These are phyloP conservation scores for Saturnispora hagleri DNA, from an alignment of 805 yeast genomes.

Conservation along the genomic window DNA sequence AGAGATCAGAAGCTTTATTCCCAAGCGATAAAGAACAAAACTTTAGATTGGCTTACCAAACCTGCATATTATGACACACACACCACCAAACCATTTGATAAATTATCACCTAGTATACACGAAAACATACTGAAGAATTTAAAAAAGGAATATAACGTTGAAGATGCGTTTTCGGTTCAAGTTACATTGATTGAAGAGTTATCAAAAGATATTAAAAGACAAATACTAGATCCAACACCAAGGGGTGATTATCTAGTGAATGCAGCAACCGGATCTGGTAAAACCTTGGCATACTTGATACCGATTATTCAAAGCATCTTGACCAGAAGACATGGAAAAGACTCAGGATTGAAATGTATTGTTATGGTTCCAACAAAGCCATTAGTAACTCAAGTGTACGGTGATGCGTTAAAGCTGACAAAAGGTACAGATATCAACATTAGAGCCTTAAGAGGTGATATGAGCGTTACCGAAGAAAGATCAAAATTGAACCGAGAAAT, in stretches of 20 bases:
- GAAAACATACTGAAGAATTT: slow-evolving; percentile 39
- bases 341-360: slow-evolving; percentile 62
- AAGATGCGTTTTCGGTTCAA: slow-evolving; percentile 70
- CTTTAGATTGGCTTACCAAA: slow-evolving; percentile 56
- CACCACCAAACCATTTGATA: slow-evolving; percentile 37
- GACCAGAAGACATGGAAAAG: slow-evolving; percentile 4
- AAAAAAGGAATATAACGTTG: slow-evolving; percentile 32
- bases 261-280: slow-evolving; percentile 95
- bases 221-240: slow-evolving; percentile 39
- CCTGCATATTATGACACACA: slow-evolving; percentile 51
- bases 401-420: slow-evolving; percentile 49
- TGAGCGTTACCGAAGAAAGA: slow-evolving; percentile 54
- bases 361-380: slow-evolving; percentile 88
- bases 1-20: slow-evolving; percentile 36
- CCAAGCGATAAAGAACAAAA: slow-evolving; percentile 25
- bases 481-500: slow-evolving; percentile 36
- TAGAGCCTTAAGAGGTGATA: slow-evolving; percentile 44
- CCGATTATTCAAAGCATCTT: slow-evolving; percentile 67
- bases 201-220: slow-evolving; percentile 34
- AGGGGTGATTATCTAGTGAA: slow-evolving; percentile 78
- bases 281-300: slow-evolving; percentile 78
- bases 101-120: slow-evolving; percentile 36
- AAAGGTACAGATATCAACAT: slow-evolving; percentile 62
- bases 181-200: slow-evolving; percentile 50
- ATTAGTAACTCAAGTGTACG: slow-evolving; percentile 69